Evolutionary conservation across 805 yeast species (phyloP), one percentile per base, ranked within the genome.

Genomic region (Candida bentonensis): DNA sequence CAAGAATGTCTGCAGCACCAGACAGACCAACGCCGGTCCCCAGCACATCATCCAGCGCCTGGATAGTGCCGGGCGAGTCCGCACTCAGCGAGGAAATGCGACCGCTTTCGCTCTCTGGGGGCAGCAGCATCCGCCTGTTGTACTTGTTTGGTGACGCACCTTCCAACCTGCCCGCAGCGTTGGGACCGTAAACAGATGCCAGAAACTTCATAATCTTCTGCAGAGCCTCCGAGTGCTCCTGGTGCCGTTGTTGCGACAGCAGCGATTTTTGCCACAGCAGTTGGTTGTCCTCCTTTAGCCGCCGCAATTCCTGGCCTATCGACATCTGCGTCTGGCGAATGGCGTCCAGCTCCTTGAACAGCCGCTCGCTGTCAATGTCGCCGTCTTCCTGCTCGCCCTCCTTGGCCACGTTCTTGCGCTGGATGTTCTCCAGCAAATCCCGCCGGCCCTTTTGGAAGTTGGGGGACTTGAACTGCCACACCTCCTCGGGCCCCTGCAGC

Each of bases 211-310:
- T 64, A 42, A 92, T 89, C 50, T 84, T 82, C 51, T 87, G 94
- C 45, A 92, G 68, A 21, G 95, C 85, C 49, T 83, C 89, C 34
- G 89, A 78, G 59, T 92, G 97, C 26, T 79, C 72, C 53, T 81
- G 76, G 60, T 88, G 84, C 50, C 88, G 74, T 59, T 89, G 96
- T 44, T 96, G 70, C 3, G 89, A 80, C 46, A 78, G 65, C 58
- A 72, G 79, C 55, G 86, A 81, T 58, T 92, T 97, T 48, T 81
- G 79, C 98, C 98, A 92, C 40, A 92, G 64, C 54, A 85, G 62
- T 58, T 85, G 89, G 63, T 89, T 92, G 58, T 92, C 97, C 48
- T 79, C 79, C 47, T 87, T 72, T 30, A 92, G 77, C 46, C 96
- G 70, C 52, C 81, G 68, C 49, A 92, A 67, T 57, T 92, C 97